Evolutionary conservation across 2,329 filamentous ascomycete genomes (phyloP), one percentile per base, ranked within the genome.

Genomic region (Xylaria sp.): DNA sequence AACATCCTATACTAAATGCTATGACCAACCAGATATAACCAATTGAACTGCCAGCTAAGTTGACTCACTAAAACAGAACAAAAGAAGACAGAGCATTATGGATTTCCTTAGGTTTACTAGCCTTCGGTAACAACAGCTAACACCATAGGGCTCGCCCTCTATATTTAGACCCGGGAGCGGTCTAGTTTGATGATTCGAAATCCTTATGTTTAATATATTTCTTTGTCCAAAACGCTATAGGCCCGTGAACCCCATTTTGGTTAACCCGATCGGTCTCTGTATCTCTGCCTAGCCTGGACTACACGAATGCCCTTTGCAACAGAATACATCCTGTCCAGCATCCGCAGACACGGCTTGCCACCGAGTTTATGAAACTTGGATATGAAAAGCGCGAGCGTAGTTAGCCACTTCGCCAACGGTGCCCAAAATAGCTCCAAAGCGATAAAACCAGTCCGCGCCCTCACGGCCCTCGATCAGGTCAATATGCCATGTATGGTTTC

Each of bases 331-430:
- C 10, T 7, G 6, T 4, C 9, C 15, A 29, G 23, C 23, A 31
- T 25, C 21, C 17, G 23, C 21, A 38, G n/a, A 48, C 9, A 48
- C 6, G 3, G 1, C 13, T 19, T 35, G 41, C 13, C 17, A 33
- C 17, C 8, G 5, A 29, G 19, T 3, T 35, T 60, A 60, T 17
- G 44, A 17, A 49, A n/a, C 52, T 15, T 55, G 37, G 11, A 60
- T 29, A 51, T 55, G 52, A 31, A 60, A 60, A 29, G 58, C 10
- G 37, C 58, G 58, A n/a, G 58, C 58, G 15, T 55, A 60, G 25
- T 55, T 44, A 46, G 58, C 58, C 3, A 60, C 58, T 23, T 60
- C 58, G 46, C 58, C 58, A 52, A 60, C 52, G 7, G 25, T 55
- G 19, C 37, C 51, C 17, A 60, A 40, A 9, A 31, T 27, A 17